Base-by-base conservation (phyloP, 345 rosid species). In the Syzygium oleosum region DNA sequence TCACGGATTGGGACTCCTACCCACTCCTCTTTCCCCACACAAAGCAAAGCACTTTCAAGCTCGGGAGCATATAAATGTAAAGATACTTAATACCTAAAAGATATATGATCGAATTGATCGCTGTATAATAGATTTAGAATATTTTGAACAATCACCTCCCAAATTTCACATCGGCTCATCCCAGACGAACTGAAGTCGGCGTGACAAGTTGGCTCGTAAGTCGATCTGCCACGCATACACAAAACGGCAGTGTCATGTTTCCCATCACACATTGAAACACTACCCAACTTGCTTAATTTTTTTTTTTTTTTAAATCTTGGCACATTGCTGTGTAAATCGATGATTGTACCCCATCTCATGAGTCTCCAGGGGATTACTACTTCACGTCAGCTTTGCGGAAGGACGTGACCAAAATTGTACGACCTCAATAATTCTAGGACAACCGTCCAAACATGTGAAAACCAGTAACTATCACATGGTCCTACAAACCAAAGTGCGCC, bases 181-280 rank as follows among this genome's bases (percentile, higher is more conserved):
- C 78, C 1, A 0, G 2, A 7, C 1, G 6, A 15, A 16, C 1
- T 5, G 5, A 65, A 15, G 3, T 14, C 1, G 19, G 12, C 5
- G 2, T 29, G 7, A 7, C 11, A 29, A 14, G 41, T 15, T 29
- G 29, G 10, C 29, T 2, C 4, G 9, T 7, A 65, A 31, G 15
- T 29, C 2, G 78, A 65, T 29, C 0, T 0, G 19, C 11, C 77
- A 27, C 17, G 12, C 1, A 27, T 59, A 59, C 9, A 59, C 12
- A 1, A 29, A 7, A 7, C 2, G 78, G 41, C 43, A 0, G 43
- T 1, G 0, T 2, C 9, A 12, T 61, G 34, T n/a, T n/a, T 12
- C n/a, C 19, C 2, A 61, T 16, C 2, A 1, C 78, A 15, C 77
- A 7, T 29, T 63, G 15, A 29, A 65, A 29, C 1, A 16, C 16